These are phyloP conservation scores for Curvularia sp. DNA, from an alignment of 2,329 filamentous ascomycete species.

Conservation along the genomic window DNA sequence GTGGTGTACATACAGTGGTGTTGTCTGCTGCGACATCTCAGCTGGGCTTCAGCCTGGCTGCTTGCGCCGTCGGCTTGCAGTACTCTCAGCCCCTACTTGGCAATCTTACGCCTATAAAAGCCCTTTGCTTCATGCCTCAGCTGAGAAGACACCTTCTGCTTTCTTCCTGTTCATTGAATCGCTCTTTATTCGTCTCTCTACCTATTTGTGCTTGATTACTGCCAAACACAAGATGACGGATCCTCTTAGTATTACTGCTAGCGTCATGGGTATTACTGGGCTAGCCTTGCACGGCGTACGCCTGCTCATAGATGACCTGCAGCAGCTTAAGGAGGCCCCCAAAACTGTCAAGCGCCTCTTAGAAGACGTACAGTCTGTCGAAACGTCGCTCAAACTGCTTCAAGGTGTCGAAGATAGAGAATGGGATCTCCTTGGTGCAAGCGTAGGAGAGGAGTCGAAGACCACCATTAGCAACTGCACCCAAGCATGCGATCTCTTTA, in stretches of 20 bases:
- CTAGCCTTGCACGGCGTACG: constrained; percentile 42
- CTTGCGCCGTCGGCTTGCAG: too few relatives aligned
- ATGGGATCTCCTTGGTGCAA: constrained; percentile 43
- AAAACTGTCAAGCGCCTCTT: constrained; percentile 40
- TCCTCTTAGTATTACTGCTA: too few relatives aligned
- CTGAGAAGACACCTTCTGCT: too few relatives aligned
- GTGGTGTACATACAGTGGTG: constrained; percentile 4
- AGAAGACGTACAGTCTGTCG: constrained; percentile 41
- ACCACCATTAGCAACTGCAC: constrained; percentile 38
- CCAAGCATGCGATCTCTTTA: constrained; percentile 43
- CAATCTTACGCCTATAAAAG: too few relatives aligned
- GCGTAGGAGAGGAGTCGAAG: constrained; percentile 38
- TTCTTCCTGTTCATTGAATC: too few relatives aligned
- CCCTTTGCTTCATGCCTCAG: too few relatives aligned
- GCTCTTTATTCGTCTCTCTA: too few relatives aligned
- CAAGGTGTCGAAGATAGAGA: constrained; percentile 40
- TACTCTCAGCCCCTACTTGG: background rate
- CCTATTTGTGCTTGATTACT: too few relatives aligned
- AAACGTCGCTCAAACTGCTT: constrained; percentile 39
- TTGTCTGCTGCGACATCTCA: constrained; percentile 8
- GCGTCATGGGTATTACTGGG: constrained; percentile 40
- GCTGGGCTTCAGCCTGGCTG: constrained; percentile 13
- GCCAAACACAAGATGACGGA: too few relatives aligned
- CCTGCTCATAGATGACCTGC: constrained; percentile 44
- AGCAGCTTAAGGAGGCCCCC: constrained; percentile 44